A percentile compares a stretch with the other conserved stretches of the same genome.
phyloP scores from a whole-genome alignment of 2,329 filamentous ascomycete species.

The Neopestalotiopsis sp. region DNA sequence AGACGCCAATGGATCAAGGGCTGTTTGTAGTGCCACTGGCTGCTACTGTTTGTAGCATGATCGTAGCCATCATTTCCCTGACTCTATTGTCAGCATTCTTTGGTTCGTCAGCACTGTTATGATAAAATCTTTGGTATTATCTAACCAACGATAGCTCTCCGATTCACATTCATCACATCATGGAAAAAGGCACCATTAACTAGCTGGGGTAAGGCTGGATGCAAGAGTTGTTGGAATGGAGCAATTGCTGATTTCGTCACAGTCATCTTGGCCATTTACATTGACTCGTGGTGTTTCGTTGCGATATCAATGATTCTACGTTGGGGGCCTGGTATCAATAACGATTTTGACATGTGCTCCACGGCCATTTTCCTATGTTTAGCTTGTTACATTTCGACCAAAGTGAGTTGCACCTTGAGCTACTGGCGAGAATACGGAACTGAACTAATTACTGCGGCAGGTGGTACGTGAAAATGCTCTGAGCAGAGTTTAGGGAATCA shows the following conservation, averaged over 20 bases:
- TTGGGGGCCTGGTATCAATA: conserved; percentile 62
- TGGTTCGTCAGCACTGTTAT: conserved; percentile 20
- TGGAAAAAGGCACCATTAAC: conserved; percentile 49
- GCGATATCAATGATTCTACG: conserved; percentile 62
- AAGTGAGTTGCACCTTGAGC: conserved; percentile 46
- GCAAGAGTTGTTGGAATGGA: not conserved
- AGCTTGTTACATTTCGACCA: conserved; percentile 66
- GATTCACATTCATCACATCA: conserved; percentile 40
- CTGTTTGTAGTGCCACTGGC: conserved; percentile 15
- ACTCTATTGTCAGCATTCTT: conserved; percentile 27
- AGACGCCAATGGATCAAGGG: not conserved
- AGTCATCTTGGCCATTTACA: conserved; percentile 67
- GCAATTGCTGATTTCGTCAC: not conserved
- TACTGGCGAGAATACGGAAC: not conserved
- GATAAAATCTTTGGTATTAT: conserved; percentile 1
- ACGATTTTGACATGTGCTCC: conserved; percentile 55
- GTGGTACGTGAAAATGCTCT: conserved; percentile 37
- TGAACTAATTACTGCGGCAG: not conserved
- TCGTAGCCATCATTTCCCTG: conserved; percentile 24
- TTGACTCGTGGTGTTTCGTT: conserved; percentile 66
- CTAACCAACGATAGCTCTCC: conserved; percentile 37
- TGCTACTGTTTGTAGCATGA: conserved; percentile 22
- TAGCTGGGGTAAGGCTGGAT: conserved; percentile 45
- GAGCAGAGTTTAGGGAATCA: not conserved
- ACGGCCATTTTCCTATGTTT: conserved; percentile 66